Evolutionary conservation across 2,329 filamentous ascomycete species (phyloP).

Genomic region (Stylonectria norvegica): DNA sequence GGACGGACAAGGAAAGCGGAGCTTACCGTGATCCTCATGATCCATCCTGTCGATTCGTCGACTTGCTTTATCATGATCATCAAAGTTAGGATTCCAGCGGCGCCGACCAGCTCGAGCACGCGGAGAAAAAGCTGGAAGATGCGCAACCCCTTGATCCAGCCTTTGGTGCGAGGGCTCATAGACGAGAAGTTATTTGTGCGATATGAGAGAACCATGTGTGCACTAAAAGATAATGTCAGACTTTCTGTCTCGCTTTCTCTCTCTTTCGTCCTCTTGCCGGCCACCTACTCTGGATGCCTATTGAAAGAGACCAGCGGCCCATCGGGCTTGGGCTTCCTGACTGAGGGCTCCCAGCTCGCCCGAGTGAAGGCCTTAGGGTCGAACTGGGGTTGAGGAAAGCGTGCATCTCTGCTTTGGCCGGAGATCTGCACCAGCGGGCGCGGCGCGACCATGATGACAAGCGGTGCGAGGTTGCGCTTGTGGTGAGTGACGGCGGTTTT

Average conservation of each 20-base stretch:
- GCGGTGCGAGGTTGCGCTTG: slow-evolving; percentile 9
- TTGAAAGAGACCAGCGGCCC: slow-evolving; percentile 82
- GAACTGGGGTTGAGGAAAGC: slow-evolving; percentile 58
- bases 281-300: slow-evolving; percentile 75
- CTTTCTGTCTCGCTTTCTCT: slow-evolving; percentile 1
- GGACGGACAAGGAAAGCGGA: neutral
- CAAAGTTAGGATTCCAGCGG: slow-evolving; percentile 68
- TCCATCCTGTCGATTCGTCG: slow-evolving; percentile 64
- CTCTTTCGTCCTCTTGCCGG: neutral
- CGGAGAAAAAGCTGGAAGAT: slow-evolving; percentile 67
- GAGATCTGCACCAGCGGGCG: slow-evolving; percentile 71
- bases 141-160: slow-evolving; percentile 66
- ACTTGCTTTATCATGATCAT: slow-evolving; percentile 73
- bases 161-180: slow-evolving; percentile 69
- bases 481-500: slow-evolving; percentile 1
- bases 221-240: slow-evolving; percentile 33
- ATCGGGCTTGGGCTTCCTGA: slow-evolving; percentile 60
- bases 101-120: slow-evolving; percentile 62
- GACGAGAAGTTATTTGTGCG: slow-evolving; percentile 58
- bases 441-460: slow-evolving; percentile 23
- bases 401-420: slow-evolving; percentile 48
- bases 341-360: slow-evolving; percentile 67
- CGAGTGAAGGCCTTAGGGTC: slow-evolving; percentile 84
- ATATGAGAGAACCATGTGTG: slow-evolving; percentile 62
- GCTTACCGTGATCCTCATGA: slow-evolving; percentile 72